phyloP scores from a whole-genome alignment of 176 grass and related monocot genomes.

The Rhynchospora breviuscula region DNA sequence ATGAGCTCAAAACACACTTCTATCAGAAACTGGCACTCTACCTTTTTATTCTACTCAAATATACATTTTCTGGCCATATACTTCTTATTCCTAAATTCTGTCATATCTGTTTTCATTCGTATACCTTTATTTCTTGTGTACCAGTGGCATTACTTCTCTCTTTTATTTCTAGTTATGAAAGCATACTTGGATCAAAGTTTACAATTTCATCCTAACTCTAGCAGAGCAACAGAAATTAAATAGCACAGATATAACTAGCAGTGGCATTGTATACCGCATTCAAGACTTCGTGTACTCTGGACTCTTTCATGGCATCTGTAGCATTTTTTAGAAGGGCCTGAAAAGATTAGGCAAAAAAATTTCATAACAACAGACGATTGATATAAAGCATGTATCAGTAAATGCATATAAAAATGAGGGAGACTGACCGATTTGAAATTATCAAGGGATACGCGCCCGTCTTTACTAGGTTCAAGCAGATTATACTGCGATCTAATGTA shows the following conservation, averaged over 20 bases:
- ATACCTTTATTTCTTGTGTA: background rate
- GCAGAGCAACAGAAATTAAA: background rate
- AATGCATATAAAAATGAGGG: background rate
- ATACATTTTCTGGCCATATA: background rate
- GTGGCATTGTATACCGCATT: conserved; percentile 54
- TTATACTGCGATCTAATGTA: conserved; percentile 80
- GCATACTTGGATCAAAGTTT: background rate
- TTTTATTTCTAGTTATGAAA: background rate
- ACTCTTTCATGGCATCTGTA: conserved; percentile 94
- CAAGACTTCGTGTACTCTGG: conserved; percentile 80
- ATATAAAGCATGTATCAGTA: background rate
- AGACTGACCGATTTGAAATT: conserved; percentile 83
- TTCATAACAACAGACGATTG: background rate
- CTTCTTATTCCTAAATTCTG: background rate
- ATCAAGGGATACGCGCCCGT: conserved; percentile 67
- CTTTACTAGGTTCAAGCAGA: conserved; percentile 74
- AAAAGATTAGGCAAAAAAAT: conserved; percentile 19
- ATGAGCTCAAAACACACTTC: background rate
- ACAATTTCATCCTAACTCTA: conserved; percentile 13
- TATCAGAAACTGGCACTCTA: background rate
- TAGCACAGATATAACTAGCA: conserved; percentile 9
- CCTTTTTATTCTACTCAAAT: background rate
- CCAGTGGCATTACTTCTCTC: background rate
- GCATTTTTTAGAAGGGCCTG: conserved; percentile 77
- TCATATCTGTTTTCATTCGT: background rate